Evolutionary conservation across 257 asterid species (phyloP), one percentile per base, ranked within the genome.

Genomic region (Henckelia pumila): DNA sequence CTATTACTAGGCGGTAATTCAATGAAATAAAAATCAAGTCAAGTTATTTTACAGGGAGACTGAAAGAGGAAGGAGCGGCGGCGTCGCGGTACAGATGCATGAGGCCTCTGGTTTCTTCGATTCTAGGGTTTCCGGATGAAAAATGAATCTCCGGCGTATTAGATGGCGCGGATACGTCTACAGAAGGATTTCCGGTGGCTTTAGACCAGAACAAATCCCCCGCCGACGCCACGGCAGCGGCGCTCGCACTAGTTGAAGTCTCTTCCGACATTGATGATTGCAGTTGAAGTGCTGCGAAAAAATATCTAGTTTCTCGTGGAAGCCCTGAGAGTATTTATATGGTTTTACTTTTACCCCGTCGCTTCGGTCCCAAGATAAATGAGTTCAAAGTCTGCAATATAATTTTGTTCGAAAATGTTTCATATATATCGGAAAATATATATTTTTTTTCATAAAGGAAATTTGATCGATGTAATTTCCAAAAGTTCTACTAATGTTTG

Each of bases 111-210:
- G 84, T 85, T 80, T 91, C 97, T 75, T 94, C 99, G 66, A 94
- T 85, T 67, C 95, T 92, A 84, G 97, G 99, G 90, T 94, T 94
- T 80, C 97, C 99, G 28, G 97, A 94, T 2, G 97, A 88, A 80
- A 94, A 90, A 70, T 79, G 86, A 66, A 86, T 61, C 23, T 79
- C 78, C 74, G 78, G 85, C 9, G 85, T 76, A 70, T 85, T 56
- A 35, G 75, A 68, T 1, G 83, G 50, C 7, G 68, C 40, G 64
- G 83, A 16, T 47, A 47, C 20, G 55, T 47, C 55, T 17, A 47
- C 8, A 47, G 55, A 74, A 11, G 81, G 13, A 21, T 73, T 69
- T 17, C 69, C 77, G 69, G 67, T 52, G 69, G 58, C 28, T 47
- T 47, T 47, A 47, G 80, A 56, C 21, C 69, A 79, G 77, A 73